Evolutionary conservation across 257 asterid genomes (phyloP), one percentile per base, ranked within the genome.

Genomic region (Solanum habrochaites): DNA sequence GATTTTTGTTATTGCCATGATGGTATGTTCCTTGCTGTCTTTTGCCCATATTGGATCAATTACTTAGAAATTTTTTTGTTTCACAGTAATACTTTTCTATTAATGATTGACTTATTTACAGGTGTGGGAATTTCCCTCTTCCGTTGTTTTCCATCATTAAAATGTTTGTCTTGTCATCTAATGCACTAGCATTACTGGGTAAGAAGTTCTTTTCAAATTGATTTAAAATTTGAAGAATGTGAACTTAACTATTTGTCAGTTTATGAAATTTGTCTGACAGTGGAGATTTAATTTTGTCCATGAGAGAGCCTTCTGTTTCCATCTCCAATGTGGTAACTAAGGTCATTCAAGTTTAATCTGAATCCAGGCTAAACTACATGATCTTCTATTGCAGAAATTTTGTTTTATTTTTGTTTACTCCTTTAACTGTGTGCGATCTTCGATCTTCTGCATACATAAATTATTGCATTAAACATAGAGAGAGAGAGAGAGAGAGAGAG

Each of bases 81-180:
- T 72, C 32, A 52, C 37, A 21, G 31, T 32, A 13, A 47, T 52
- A 47, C 42, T 47, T 70, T 72, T 20, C 21, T 70, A 72, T 25
- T 85, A 43, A 35, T 45, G 47, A 32, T 35, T 62, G 35, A 49
- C 37, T 13, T 71, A 87, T 87, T 88, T 90, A 85, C 91, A 96
- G 98, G 98, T 96, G 49, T 96, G 98, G 98, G 95, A 95, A 83
- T 95, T 96, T 82, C 98, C 98, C 86, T 87, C 93, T 86, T 92
- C 97, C 1, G 93, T 91, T 91, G 86, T 93, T 87, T 87, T 89
- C 91, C 91, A 93, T 96, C 89, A 86, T 93, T 73, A 98, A 95
- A 89, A 89, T 94, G 89, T 93, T 96, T 93, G 94, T 95, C 90
- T 80, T 95, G 85, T 95, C 99, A 73, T 95, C 98, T 88, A 95